Conservation (phyloP, 2,329 filamentous ascomycete species). For the Monosporascus sp. region DNA sequence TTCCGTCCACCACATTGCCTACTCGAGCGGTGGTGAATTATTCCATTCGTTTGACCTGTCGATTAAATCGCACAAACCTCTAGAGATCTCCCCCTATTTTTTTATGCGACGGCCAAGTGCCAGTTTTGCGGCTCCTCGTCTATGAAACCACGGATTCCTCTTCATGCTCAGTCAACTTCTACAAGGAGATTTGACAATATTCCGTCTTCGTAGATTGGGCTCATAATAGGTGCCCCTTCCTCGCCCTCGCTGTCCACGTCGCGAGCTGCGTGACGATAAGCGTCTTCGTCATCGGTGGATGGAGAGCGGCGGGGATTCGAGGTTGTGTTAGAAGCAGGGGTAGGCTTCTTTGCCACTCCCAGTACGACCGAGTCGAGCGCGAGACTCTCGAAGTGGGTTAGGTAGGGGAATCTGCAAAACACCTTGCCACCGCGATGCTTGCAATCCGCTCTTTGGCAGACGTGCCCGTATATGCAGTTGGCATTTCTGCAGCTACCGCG, state of each 20-base stretch:
- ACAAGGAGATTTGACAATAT: not conserved
- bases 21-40: no score
- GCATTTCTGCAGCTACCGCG: conserved; percentile 21
- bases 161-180: no score
- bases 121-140: no score
- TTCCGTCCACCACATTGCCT: no score
- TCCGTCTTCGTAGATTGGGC: not conserved
- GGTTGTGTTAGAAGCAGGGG: not conserved
- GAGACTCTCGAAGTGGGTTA: conserved; percentile 17
- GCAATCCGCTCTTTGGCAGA: conserved; percentile 28
- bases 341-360: not conserved
- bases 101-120: no score
- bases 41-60: no score
- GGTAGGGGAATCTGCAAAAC: conserved; percentile 21
- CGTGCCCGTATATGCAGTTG: conserved; percentile 23
- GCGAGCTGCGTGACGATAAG: not conserved
- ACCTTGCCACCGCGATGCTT: conserved; percentile 25
- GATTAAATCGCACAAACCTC: no score
- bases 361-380: not conserved
- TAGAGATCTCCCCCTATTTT: no score
- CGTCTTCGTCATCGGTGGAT: not conserved
- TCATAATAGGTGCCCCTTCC: not conserved
- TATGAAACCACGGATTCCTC: no score
- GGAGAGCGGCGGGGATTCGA: not conserved
- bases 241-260: not conserved